Base-by-base conservation (phyloP, 23 red algal genomes). In the Gracilaria vermiculophylla region DNA sequence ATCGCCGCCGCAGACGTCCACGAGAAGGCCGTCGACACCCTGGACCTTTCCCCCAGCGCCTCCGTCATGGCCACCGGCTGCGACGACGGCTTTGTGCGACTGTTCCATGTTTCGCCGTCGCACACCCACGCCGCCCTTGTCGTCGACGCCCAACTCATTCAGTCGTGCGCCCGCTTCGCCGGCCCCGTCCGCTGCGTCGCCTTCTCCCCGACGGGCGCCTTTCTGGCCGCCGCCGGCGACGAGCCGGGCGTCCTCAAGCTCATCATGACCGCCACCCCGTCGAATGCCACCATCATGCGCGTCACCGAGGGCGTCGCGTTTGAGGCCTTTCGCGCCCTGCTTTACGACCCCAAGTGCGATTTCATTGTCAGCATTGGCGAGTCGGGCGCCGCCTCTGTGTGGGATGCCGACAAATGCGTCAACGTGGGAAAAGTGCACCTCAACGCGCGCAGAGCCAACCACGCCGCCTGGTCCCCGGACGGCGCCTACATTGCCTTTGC, bases 221-320 rank as follows among this genome's bases (percentile, higher is more conserved):
- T 73, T 58, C 39, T 89, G 33, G 85, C 79, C 14, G 82, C 82
- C n/a, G 92, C 74, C 24, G 92, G 92, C 6, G 92, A 94, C 27
- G 92, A 94, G 49, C 92, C 92, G 7, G 92, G 92, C 10, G 73
- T 94, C 12, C 16, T 94, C 31, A 94, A 94, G 77, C 50, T 94
- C 8, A 69, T 94, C 31, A 81, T 76, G 71, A 94, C 84, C 7
- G 85, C 92, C 6, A 52, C 89, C 14, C 83, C 85, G 65, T 41
- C 76, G 25, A 76, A 67, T 64, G 70, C 70, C 23, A 77, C 57
- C 39, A 66, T 94, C 53, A 37, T 94, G 35, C 52, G 92, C 8
- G 80, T 54, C 14, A 60, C 41, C 1, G 35, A 58, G 14, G 60
- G 81, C 33, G 40, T 50, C 1, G 84, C 51, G 3, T 57, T 69